Conservation (phyloP, 2,329 filamentous ascomycete genomes). For the Blastomyces percursus region DNA sequence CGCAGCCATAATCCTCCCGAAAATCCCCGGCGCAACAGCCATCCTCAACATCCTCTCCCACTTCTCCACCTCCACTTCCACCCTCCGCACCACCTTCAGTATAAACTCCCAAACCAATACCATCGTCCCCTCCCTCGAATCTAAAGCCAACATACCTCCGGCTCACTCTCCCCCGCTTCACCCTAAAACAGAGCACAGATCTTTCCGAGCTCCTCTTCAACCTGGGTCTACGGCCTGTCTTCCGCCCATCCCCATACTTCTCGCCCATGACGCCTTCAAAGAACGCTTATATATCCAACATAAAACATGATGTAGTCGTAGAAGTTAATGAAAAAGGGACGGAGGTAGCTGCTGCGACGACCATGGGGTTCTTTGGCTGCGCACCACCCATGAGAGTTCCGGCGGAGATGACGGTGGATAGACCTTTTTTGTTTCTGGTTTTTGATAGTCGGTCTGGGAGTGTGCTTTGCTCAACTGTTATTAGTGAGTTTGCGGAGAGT, state of each 20-base stretch:
- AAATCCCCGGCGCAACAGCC: neutral
- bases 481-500: conserved; percentile 3
- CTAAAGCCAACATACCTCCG: neutral
- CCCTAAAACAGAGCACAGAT: conserved; percentile 1
- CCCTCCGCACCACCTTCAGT: conserved; percentile 4
- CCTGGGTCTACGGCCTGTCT: neutral
- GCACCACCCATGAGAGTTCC: neutral
- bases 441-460: conserved; percentile 3
- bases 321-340: conserved; percentile 10
- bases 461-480: conserved; percentile 2
- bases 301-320: conserved; percentile 8
- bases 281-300: neutral
- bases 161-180: conserved; percentile 9
- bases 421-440: conserved; percentile 8
- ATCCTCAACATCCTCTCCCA: conserved; percentile 3
- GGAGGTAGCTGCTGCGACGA: conserved; percentile 7
- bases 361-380: neutral
- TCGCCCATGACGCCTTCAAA: neutral
- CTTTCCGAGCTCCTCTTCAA: conserved; percentile 1
- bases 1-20: conserved; percentile 9
- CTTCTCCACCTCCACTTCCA: conserved; percentile 1
- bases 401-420: conserved; percentile 6
- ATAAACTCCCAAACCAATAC: neutral
- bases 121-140: neutral
- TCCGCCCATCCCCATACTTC: neutral